These are phyloP conservation scores for Rhodotorula mucilaginosa DNA, from an alignment of 1,284 basidiomycete species.

Conservation along the genomic window DNA sequence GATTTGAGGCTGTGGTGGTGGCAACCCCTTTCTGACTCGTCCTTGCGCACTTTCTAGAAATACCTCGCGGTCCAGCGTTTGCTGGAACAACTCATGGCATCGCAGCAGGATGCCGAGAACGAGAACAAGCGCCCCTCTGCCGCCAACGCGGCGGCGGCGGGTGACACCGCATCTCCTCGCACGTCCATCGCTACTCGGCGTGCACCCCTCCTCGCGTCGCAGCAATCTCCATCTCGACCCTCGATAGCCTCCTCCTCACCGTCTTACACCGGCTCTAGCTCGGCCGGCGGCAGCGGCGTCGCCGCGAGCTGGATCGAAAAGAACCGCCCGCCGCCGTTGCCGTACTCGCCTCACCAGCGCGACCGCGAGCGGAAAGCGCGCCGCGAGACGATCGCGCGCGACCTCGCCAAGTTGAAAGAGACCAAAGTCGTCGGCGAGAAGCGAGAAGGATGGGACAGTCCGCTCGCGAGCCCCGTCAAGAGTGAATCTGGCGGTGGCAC, in stretches of 20 bases:
- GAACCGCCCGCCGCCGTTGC: conserved; percentile 30
- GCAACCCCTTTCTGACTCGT: neutral
- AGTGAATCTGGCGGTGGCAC: neutral
- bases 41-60: conserved; percentile 8
- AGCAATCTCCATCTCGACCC: neutral
- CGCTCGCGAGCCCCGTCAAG: conserved; percentile 16
- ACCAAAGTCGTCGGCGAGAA: conserved; percentile 24
- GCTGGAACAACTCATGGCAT: conserved; percentile 16
- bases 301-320: neutral
- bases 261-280: neutral
- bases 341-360: conserved; percentile 32
- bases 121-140: neutral
- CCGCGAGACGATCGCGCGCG: conserved; percentile 40
- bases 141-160: too few relatives aligned
- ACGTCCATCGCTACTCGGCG: conserved; percentile 6
- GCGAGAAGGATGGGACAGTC: conserved; percentile 26
- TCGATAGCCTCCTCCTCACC: neutral
- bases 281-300: conserved; percentile 1
- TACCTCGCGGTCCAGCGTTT: conserved; percentile 28
- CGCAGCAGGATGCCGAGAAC: neutral
- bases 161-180: neutral
- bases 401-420: conserved; percentile 32
- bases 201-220: conserved; percentile 1
- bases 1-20: too few relatives aligned
- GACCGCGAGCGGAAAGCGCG: conserved; percentile 30